Evolutionary conservation across 305 asterid genomes (phyloP), one percentile per base, ranked within the genome.

Genomic region (Ajuga reptans): DNA sequence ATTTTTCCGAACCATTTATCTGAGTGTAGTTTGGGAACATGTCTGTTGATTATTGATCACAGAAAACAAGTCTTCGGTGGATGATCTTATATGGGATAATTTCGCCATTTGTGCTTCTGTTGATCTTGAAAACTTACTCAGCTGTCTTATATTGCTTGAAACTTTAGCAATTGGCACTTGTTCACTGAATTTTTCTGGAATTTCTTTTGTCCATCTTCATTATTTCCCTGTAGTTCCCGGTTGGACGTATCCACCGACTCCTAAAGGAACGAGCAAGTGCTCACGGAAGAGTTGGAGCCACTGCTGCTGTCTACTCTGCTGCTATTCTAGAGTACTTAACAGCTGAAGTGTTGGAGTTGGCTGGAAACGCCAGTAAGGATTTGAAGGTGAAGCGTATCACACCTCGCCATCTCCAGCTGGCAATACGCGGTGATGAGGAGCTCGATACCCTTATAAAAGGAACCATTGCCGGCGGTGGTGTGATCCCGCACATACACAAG

Each of bases 401-500:
- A 3, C 86, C 86, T 1, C 76, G 86, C 3, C 86, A 82, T 65
- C 79, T 82, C 42, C 86, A 79, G 82, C 74, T 82, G 73, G 84
- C 86, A 10, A 79, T 82, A n/a, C 82, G 86, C 4, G 86, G 86
- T 1, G 86, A 82, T 7, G 86, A 82, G 68, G 86, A 82, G 63
- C 82, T 82, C 6, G 86, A 82, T 65, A 82, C 86, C 29, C 86
- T 82, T 6, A 82, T 82, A 14, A 82, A 82, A 62, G 86, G 86
- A 49, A 82, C 86, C 66, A 82, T 82, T 53, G 86, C 86, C 33
- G 86, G 86, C 37, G 86, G 86, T 24, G 86, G 86, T 41, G 86
- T 82, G 47, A 82, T 82, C 66, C 86, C 84, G 1, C 86, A 82
- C 42, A 82, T 82, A 71, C 86, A 82, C 70, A 82, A 82, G 74